These are phyloP conservation scores for Athelia psychrophila DNA, from an alignment of 1,284 basidiomycete genomes.

Conservation along the genomic window DNA sequence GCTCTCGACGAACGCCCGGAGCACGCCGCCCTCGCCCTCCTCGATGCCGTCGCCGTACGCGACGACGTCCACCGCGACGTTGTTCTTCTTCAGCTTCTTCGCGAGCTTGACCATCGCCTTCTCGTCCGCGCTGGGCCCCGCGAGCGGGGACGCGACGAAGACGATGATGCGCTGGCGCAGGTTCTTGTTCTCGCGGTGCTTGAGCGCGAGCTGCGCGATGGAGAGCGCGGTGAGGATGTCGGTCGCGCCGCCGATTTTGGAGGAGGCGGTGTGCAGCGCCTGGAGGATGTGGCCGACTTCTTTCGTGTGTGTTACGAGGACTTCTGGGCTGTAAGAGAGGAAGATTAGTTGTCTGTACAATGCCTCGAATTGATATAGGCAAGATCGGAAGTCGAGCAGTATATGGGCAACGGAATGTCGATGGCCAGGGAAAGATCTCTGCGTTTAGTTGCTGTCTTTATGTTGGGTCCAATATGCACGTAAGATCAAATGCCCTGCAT, in stretches of 20 bases:
- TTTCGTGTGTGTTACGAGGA: constrained; percentile 93
- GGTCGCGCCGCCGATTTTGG: constrained; percentile 74
- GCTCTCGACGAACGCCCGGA: constrained; percentile 77
- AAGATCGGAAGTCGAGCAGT: too few species aligned
- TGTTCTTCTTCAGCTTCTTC: constrained; percentile 99
- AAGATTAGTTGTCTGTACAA: not conserved
- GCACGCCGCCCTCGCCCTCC: constrained; percentile 58
- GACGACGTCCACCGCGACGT: constrained; percentile 92
- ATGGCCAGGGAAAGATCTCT: too few species aligned
- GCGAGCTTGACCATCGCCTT: constrained; percentile 84
- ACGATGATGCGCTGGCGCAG: constrained; percentile 93
- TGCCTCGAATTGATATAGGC: not conserved
- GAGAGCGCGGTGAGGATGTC: constrained; percentile 90
- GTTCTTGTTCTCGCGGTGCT: constrained; percentile 98
- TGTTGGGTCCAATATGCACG: too few species aligned
- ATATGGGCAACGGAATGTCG: too few species aligned
- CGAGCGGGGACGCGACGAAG: constrained; percentile 88
- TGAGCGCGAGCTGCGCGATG: constrained; percentile 93
- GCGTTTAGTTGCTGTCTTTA: too few species aligned
- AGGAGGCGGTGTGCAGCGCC: constrained; percentile 69
- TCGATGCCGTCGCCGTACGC: constrained; percentile 77
- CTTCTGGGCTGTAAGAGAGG: constrained; percentile 71
- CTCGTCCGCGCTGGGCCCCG: constrained; percentile 64
- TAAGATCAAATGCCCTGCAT: too few species aligned
- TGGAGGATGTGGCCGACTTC: constrained; percentile 91